phyloP scores from a whole-genome alignment of 2,329 filamentous ascomycete genomes.

The Thelonectria rubi region DNA sequence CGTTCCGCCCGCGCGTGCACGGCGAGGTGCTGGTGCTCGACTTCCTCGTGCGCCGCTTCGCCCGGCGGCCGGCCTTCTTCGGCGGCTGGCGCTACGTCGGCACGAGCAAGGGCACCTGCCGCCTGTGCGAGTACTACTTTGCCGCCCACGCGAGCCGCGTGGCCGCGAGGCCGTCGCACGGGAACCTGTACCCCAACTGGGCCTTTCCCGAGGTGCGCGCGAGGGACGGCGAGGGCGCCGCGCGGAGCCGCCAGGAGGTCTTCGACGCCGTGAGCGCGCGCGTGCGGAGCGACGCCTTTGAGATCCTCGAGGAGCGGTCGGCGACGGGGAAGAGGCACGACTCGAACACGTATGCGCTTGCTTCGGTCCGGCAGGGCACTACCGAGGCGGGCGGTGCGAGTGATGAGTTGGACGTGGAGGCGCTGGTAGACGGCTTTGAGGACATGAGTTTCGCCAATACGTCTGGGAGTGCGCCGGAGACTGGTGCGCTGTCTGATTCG shows the following conservation, averaged over 20 bases:
- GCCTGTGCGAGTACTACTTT: slow-evolving; percentile 52
- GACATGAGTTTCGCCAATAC: slow-evolving; percentile 18
- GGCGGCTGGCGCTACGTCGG: slow-evolving; percentile 49
- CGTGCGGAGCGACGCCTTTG: slow-evolving; percentile 43
- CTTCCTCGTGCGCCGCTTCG: slow-evolving; percentile 29
- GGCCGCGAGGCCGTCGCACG: slow-evolving; percentile 44
- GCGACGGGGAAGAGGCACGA: slow-evolving; percentile 44
- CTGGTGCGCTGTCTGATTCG: slow-evolving; percentile 9
- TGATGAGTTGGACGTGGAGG: slow-evolving; percentile 29
- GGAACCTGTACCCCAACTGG: slow-evolving; percentile 53
- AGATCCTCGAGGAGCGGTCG: slow-evolving; percentile 41
- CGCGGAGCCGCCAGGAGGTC: slow-evolving; percentile 31
- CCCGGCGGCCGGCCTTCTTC: slow-evolving; percentile 41
- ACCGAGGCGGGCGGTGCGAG: slow-evolving; percentile 19
- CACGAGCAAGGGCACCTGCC: slow-evolving; percentile 52
- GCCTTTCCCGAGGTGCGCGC: slow-evolving; percentile 46
- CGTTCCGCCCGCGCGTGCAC: slow-evolving; percentile 47
- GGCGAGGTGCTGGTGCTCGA: slow-evolving; percentile 38
- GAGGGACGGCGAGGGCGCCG: slow-evolving; percentile 11
- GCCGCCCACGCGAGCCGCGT: slow-evolving; percentile 38
- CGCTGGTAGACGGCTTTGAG: too few relatives aligned
- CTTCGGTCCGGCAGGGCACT: slow-evolving; percentile 24
- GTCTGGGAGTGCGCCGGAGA: slow-evolving; percentile 3
- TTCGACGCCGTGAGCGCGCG: slow-evolving; percentile 40
- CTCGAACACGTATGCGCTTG: slow-evolving; percentile 41